A percentile compares a stretch with the other conserved stretches of the same genome.
Evolutionary conservation across 108 stramenopile genomes (phyloP).

Genomic region (Nitzschia sp.): DNA sequence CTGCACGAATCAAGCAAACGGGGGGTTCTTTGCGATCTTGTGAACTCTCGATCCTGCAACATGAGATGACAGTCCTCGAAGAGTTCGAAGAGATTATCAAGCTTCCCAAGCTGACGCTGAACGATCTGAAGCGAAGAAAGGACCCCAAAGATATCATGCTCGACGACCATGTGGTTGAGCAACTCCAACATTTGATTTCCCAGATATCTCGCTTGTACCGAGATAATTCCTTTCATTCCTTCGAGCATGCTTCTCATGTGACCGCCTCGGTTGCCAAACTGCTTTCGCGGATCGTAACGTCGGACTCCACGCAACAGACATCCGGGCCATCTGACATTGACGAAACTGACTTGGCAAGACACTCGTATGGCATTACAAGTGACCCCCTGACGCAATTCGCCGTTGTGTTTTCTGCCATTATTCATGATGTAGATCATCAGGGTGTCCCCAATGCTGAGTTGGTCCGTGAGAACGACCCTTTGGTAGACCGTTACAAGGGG

Average conservation of each 20-base stretch:
- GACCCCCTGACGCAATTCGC: conserved; percentile 45
- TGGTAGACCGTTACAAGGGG: conserved; percentile 23
- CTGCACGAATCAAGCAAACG: neutral
- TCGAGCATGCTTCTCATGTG: conserved; percentile 21
- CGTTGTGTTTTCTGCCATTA: conserved; percentile 42
- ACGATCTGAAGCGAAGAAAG: neutral
- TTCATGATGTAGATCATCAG: conserved; percentile 55
- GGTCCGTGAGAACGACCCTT: conserved; percentile 34
- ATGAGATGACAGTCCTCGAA: neutral
- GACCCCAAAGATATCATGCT: neutral
- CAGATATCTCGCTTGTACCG: conserved; percentile 9
- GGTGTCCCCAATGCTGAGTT: conserved; percentile 49
- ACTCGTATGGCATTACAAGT: conserved; percentile 36
- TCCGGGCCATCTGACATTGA: neutral
- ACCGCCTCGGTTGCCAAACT: neutral
- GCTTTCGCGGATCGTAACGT: neutral
- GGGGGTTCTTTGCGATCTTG: neutral
- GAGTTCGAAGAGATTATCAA: neutral
- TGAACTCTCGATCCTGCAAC: neutral
- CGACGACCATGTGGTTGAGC: neutral
- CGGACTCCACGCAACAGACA: neutral
- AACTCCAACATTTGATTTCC: neutral
- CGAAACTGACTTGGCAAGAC: neutral
- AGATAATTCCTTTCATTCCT: conserved; percentile 19
- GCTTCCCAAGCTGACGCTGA: neutral